These are phyloP conservation scores for Fusarium penzigii DNA, from an alignment of 2,329 filamentous ascomycete genomes.

Conservation along the genomic window DNA sequence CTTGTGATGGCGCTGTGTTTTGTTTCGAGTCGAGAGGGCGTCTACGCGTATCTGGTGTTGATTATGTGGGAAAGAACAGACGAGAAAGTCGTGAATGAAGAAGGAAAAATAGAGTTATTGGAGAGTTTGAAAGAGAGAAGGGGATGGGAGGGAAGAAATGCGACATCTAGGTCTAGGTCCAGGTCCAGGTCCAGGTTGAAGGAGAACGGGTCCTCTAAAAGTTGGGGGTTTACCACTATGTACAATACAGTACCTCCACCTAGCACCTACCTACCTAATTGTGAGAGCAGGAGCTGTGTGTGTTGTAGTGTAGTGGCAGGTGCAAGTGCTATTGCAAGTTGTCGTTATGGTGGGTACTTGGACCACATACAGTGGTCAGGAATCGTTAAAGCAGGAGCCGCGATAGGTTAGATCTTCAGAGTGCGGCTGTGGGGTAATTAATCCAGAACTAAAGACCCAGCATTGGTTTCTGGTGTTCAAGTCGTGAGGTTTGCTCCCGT, in stretches of 20 bases:
- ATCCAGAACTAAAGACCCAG: conserved; percentile 7
- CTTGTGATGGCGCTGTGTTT: too few species aligned
- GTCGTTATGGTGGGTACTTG: too few species aligned
- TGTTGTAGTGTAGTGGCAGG: too few species aligned
- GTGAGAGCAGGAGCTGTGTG: too few species aligned
- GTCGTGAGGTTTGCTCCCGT: background rate
- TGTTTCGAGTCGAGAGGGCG: too few species aligned
- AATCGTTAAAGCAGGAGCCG: conserved; percentile 23
- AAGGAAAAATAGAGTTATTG: background rate
- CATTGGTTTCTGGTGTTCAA: conserved; percentile 17
- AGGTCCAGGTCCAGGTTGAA: too few species aligned
- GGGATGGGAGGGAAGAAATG: background rate
- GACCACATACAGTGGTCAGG: too few species aligned
- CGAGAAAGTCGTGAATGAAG: background rate
- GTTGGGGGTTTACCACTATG: background rate
- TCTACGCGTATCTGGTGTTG: background rate
- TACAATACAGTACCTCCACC: too few species aligned
- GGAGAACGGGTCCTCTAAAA: background rate
- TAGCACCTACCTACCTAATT: too few species aligned
- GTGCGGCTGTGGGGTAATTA: conserved; percentile 32
- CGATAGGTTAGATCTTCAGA: conserved; percentile 26
- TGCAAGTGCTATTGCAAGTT: too few species aligned
- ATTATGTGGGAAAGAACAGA: background rate
- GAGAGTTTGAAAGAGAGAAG: background rate
- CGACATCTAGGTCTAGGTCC: background rate